phyloP scores from a whole-genome alignment of 306 rosid species.

The Comarum palustre region DNA sequence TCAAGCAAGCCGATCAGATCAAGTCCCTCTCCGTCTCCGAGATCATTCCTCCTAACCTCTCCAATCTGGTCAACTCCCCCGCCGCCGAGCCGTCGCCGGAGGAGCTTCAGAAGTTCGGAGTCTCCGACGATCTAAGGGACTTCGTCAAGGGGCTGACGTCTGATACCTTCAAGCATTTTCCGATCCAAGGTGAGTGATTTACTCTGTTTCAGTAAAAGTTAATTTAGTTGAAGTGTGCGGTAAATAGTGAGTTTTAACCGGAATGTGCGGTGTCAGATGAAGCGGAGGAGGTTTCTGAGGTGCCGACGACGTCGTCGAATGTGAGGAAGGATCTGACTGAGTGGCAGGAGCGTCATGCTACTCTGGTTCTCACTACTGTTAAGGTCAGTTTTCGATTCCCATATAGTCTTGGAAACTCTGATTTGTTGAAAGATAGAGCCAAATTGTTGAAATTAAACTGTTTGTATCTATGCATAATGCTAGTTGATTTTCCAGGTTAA shows the following conservation, averaged over 20 bases:
- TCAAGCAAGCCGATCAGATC: slow-evolving; percentile 82
- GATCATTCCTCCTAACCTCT: slow-evolving; percentile 64
- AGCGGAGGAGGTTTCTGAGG: slow-evolving; percentile 53
- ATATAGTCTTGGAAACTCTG: neutral
- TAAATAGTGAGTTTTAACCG: neutral
- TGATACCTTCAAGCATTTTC: slow-evolving; percentile 74
- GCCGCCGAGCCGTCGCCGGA: slow-evolving; percentile 32
- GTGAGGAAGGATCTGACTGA: slow-evolving; percentile 91
- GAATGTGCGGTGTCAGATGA: slow-evolving; percentile 49
- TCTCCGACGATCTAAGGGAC: slow-evolving; percentile 78
- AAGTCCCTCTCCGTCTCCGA: slow-evolving; percentile 69
- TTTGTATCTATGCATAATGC: neutral
- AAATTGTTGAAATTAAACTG: neutral
- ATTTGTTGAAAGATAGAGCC: neutral
- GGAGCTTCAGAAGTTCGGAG: slow-evolving; percentile 58
- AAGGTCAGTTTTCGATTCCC: slow-evolving; percentile 47
- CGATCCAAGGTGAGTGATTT: slow-evolving; percentile 54
- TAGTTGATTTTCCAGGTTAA: neutral
- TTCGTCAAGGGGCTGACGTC: slow-evolving; percentile 88
- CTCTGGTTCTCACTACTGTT: slow-evolving; percentile 74
- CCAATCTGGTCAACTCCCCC: slow-evolving; percentile 32
- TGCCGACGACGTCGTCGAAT: slow-evolving; percentile 55
- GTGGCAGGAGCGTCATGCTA: slow-evolving; percentile 97
- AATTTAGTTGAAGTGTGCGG: neutral
- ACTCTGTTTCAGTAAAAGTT: neutral